Conservation (phyloP, 768 basidiomycete genomes). For the Collybia sordida region DNA sequence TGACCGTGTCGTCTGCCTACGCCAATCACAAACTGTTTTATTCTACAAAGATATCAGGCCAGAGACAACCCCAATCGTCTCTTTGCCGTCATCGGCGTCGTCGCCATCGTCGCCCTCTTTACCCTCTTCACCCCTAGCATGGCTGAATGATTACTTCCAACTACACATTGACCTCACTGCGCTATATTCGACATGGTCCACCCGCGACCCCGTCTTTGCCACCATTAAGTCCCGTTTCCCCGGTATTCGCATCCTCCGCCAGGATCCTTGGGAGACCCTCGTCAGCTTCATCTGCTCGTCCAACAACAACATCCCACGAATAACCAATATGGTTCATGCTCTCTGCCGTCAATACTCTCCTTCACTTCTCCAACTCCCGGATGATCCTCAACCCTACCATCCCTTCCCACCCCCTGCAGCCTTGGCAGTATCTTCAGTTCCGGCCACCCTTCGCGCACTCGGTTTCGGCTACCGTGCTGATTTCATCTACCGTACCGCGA, state of each 20-base stretch:
- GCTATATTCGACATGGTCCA: slow-evolving; percentile 78
- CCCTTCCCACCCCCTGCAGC: slow-evolving; percentile 82
- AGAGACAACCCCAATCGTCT: slow-evolving; percentile 14
- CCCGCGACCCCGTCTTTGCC: slow-evolving; percentile 73
- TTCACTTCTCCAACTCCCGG: slow-evolving; percentile 51
- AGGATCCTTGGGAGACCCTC: slow-evolving; percentile 96
- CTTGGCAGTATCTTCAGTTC: slow-evolving; percentile 59
- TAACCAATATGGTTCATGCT: slow-evolving; percentile 88
- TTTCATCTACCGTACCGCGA: slow-evolving; percentile 82
- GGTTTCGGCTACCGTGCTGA: slow-evolving; percentile 96
- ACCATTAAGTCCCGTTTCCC: slow-evolving; percentile 59
- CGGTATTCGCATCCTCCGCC: slow-evolving; percentile 85
- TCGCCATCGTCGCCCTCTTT: slow-evolving; percentile 28
- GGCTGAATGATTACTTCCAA: slow-evolving; percentile 89
- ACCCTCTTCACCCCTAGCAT: slow-evolving; percentile 66
- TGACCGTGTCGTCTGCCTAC: slow-evolving; percentile 82
- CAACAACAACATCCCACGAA: slow-evolving; percentile 94
- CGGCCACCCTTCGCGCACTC: slow-evolving; percentile 66
- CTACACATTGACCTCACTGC: slow-evolving; percentile 68
- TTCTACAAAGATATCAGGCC: slow-evolving; percentile 76
- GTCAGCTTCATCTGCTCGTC: slow-evolving; percentile 97
- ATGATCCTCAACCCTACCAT: slow-evolving; percentile 52
- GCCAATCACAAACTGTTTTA: slow-evolving; percentile 66
- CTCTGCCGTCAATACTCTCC: slow-evolving; percentile 79
- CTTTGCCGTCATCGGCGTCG: too few species aligned